Conservation (phyloP, 495 filamentous ascomycete species). For the Daldinia grandis region DNA sequence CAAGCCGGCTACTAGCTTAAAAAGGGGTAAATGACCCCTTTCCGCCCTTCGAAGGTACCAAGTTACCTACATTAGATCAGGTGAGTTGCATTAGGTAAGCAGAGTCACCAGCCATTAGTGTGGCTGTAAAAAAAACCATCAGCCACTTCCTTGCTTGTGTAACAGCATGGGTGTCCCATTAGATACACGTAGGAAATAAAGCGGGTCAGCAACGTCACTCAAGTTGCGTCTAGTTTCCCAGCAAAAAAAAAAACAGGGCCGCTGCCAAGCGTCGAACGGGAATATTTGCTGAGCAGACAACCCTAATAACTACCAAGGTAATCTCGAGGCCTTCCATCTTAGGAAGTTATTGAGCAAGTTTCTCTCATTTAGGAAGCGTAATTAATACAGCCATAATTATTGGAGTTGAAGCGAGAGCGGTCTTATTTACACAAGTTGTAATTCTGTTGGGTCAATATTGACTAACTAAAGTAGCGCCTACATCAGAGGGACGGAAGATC, state of each 20-base stretch:
- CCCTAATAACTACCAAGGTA: constrained; percentile 7
- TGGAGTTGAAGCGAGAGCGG: background rate
- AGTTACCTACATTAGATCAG: too few species aligned
- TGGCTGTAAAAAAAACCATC: background rate
- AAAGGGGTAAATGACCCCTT: background rate
- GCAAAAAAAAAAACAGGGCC: background rate
- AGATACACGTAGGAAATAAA: constrained; percentile 17
- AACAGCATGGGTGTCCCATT: background rate
- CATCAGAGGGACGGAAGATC: background rate
- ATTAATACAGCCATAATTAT: background rate
- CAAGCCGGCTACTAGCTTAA: background rate
- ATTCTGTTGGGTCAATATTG: background rate
- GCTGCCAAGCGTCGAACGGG: constrained; percentile 15
- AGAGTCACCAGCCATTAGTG: background rate
- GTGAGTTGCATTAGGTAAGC: too few species aligned
- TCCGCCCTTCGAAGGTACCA: background rate
- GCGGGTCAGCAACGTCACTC: constrained; percentile 32
- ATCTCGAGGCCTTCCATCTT: constrained; percentile 33
- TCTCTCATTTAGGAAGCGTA: background rate
- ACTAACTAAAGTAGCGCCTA: background rate
- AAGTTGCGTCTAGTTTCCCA: background rate
- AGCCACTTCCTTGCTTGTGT: background rate
- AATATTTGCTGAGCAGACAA: background rate
- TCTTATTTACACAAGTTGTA: background rate
- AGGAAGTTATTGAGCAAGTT: constrained; percentile 24